These are phyloP conservation scores for Yarrowia galli DNA, from an alignment of 1,139 yeast genomes.

Conservation along the genomic window DNA sequence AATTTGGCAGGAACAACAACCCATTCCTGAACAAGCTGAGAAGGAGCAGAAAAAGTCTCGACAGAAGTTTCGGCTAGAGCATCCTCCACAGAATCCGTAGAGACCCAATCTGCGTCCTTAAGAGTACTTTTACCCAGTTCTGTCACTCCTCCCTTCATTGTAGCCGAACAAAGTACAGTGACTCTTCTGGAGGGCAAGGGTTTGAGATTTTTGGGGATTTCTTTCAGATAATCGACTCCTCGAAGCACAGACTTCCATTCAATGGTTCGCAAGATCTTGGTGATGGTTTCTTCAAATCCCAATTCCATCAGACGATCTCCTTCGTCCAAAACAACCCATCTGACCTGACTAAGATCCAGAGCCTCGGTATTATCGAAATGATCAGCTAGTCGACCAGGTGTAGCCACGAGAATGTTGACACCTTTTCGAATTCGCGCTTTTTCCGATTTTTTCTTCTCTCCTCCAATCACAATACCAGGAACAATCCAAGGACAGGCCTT, in stretches of 20 bases:
- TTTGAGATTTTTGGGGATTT: conserved; percentile 49
- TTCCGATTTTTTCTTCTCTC: conserved; percentile 91
- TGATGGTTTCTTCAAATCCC: conserved; percentile 93
- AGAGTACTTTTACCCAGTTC: conserved; percentile 80
- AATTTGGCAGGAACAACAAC: conserved; percentile 90
- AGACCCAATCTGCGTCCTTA: conserved; percentile 72
- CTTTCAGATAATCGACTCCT: conserved; percentile 39
- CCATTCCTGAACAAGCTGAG: conserved; percentile 80
- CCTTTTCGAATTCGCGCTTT: conserved; percentile 91
- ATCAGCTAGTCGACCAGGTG: conserved; percentile 92
- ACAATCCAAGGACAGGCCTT: conserved; percentile 83
- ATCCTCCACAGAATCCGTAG: conserved; percentile 47
- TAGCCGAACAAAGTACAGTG: conserved; percentile 91
- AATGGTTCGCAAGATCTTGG: conserved; percentile 68
- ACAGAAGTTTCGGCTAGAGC: conserved; percentile 41
- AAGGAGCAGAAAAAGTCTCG: conserved; percentile 67
- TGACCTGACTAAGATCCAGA: conserved; percentile 71
- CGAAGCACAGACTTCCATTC: conserved; percentile 52
- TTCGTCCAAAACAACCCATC: conserved; percentile 90
- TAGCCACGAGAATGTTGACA: conserved; percentile 84
- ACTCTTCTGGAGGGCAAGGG: conserved; percentile 71
- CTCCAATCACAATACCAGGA: conserved; percentile 94
- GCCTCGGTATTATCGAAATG: conserved; percentile 88
- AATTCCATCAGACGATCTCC: conserved; percentile 94
- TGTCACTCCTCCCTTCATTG: conserved; percentile 81